phyloP scores from a whole-genome alignment of 1,139 yeast genomes.

The Taiozyma sp. region DNA sequence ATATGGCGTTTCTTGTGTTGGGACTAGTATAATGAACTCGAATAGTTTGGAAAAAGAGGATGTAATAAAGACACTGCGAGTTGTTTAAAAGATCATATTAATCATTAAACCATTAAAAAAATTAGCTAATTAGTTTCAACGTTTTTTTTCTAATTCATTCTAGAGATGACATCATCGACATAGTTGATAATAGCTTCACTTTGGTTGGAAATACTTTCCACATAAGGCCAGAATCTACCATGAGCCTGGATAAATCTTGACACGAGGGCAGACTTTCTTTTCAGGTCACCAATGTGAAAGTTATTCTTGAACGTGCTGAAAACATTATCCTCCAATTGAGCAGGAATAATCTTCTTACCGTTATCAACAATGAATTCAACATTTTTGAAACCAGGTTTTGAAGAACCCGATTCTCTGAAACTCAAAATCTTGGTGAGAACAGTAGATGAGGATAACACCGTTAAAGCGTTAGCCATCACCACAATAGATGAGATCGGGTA shows the following conservation, averaged over 20 bases:
- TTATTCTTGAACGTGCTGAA: conserved; percentile 5
- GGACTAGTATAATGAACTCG: not conserved
- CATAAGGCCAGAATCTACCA: conserved; percentile 25
- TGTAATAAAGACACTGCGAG: not conserved
- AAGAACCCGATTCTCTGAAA: conserved; percentile 7
- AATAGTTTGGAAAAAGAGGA: not conserved
- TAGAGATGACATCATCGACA: conserved; percentile 16
- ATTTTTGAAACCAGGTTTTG: conserved; percentile 4
- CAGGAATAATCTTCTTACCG: conserved; percentile 10
- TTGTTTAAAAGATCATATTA: not conserved
- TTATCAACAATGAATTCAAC: conserved; percentile 12
- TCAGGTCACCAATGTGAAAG: conserved; percentile 13
- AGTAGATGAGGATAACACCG: conserved; percentile 19
- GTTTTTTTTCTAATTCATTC: not conserved
- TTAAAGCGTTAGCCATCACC: conserved; percentile 25
- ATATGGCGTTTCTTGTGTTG: not conserved
- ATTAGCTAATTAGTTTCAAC: not conserved
- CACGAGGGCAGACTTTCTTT: conserved; percentile 18
- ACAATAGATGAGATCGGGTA: conserved; percentile 30
- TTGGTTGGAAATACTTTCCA: conserved; percentile 19
- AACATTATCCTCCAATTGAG: conserved; percentile 7
- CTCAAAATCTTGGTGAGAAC: conserved; percentile 15
- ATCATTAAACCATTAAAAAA: not conserved
- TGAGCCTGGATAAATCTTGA: conserved; percentile 20
- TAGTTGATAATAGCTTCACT: conserved; percentile 23